Base-by-base conservation (phyloP, 169 alveolate genomes). In the Cystoisospora suis region DNA sequence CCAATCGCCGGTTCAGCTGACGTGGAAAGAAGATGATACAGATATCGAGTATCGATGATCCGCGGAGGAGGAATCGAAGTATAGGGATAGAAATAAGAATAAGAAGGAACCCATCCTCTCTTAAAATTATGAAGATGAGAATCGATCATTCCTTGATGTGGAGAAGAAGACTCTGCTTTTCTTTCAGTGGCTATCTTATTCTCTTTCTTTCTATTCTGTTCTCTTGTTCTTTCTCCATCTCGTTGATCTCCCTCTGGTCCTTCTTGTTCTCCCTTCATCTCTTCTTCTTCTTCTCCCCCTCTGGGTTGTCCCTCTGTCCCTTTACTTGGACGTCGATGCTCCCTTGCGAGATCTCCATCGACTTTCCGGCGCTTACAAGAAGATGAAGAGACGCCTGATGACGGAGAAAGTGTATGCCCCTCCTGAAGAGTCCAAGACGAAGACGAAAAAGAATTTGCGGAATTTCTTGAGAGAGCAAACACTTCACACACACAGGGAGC, bases 401-500 rank as follows among this genome's bases (percentile, higher is more conserved):
- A 36, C 34, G 75, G 32, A 4, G 75, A 36, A 9, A 65, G 77
- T 17, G 77, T 36, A 1, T 36, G 77, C 5, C n/a, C n/a, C n/a
- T n/a, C n/a, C n/a, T n/a, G n/a, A n/a, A n/a, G n/a, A n/a, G n/a
- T n/a, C n/a, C n/a, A n/a, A n/a, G n/a, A n/a, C n/a, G n/a, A n/a
- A n/a, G n/a, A n/a, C n/a, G n/a, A n/a, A n/a, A n/a, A n/a, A n/a
- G n/a, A n/a, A n/a, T n/a, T n/a, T n/a, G n/a, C n/a, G n/a, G n/a
- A n/a, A n/a, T n/a, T n/a, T n/a, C n/a, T n/a, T n/a, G n/a, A n/a
- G n/a, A n/a, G n/a, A n/a, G 77, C 77, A 20, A 65, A 65, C 36
- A 44, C 77, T 2, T 23, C 83, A 40, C 83, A 72, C 2, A 40
- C 83, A 17, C 83, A 72, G 56, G 83, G 83, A 34, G 83, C 83